Conservation (phyloP, 1,139 yeast species). For the Yamadazyma blattariae region DNA sequence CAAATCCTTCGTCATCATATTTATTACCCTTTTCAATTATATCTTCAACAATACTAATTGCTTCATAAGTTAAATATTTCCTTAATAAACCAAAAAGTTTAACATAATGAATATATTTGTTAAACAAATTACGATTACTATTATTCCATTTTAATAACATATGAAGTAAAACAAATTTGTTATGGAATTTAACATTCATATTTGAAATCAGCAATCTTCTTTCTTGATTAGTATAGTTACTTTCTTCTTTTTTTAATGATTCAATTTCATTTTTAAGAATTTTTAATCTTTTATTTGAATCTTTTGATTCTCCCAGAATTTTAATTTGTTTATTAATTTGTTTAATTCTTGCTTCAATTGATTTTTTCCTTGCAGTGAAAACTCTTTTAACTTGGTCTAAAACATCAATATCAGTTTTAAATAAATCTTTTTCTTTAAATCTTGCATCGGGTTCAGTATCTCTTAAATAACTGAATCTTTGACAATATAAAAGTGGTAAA, state of each 20-base stretch:
- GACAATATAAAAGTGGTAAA: constrained; percentile 35
- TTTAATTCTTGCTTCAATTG: constrained; percentile 24
- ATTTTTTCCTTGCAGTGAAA: constrained; percentile 27
- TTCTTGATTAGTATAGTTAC: constrained; percentile 6
- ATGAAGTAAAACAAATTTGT: constrained; percentile 37
- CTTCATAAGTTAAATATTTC: constrained; percentile 36
- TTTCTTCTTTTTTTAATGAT: constrained; percentile 8
- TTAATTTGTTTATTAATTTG: constrained; percentile 25
- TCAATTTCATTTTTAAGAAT: constrained; percentile 23
- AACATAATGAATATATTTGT: constrained; percentile 41
- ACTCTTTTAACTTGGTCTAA: constrained; percentile 19
- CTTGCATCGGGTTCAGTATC: constrained; percentile 26
- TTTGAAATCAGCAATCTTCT: constrained; percentile 14
- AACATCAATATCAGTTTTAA: constrained; percentile 10
- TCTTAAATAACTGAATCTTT: constrained; percentile 38
- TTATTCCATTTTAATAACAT: constrained; percentile 47
- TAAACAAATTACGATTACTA: constrained; percentile 31
- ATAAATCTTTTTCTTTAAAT: constrained; percentile 13
- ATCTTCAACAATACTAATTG: constrained; percentile 36
- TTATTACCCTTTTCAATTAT: constrained; percentile 21
- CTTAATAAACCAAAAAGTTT: constrained; percentile 25
- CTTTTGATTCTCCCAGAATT: constrained; percentile 12
- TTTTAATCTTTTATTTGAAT: constrained; percentile 20
- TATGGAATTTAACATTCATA: constrained; percentile 29
- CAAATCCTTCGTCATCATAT: constrained; percentile 1